Percentiles rank a stretch among this genome's conserved stretches.
These are phyloP conservation scores for Nephelium lappaceum DNA, from an alignment of 345 rosid species.

Conservation along the genomic window DNA sequence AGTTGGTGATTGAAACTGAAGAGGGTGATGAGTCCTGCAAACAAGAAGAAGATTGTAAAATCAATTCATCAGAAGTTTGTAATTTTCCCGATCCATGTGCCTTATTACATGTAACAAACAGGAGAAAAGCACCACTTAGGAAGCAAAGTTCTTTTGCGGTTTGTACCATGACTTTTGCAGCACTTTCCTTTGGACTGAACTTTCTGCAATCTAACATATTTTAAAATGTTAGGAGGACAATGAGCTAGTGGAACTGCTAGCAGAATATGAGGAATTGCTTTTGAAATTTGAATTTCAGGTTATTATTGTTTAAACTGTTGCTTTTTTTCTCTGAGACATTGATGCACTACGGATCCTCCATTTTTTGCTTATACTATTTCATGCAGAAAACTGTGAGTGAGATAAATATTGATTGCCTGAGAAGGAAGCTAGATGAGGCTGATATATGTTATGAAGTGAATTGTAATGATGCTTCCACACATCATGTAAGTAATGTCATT, in stretches of 20 bases:
- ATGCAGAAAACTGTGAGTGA: conserved; percentile 60
- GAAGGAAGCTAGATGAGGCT: conserved; percentile 51
- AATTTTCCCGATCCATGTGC: conserved; percentile 73
- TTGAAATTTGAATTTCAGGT: conserved; percentile 73
- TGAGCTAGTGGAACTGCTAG: conserved; percentile 48
- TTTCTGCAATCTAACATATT: conserved; percentile 26
- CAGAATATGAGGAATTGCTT: conserved; percentile 70
- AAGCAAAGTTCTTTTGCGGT: conserved; percentile 63
- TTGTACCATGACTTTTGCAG: conserved; percentile 38
- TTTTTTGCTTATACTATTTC: conserved; percentile 8
- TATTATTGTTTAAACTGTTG: conserved; percentile 17
- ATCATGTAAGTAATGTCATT: conserved; percentile 21
- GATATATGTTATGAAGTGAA: conserved; percentile 28
- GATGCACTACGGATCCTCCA: background rate
- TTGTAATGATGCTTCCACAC: conserved; percentile 25
- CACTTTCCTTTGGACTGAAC: conserved; percentile 19
- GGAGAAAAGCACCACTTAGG: conserved; percentile 65
- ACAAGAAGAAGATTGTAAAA: conserved; percentile 42
- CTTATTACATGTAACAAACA: conserved; percentile 73
- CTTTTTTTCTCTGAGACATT: conserved; percentile 3
- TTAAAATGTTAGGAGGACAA: conserved; percentile 55
- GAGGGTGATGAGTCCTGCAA: conserved; percentile 34
- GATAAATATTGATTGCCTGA: conserved; percentile 68
- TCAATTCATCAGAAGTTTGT: conserved; percentile 41
- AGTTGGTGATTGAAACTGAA: conserved; percentile 52